Percentiles rank a stretch among this genome's conserved stretches.
Conservation (phyloP, 306 rosid genomes). For the Gynostemma pentaphyllum region DNA sequence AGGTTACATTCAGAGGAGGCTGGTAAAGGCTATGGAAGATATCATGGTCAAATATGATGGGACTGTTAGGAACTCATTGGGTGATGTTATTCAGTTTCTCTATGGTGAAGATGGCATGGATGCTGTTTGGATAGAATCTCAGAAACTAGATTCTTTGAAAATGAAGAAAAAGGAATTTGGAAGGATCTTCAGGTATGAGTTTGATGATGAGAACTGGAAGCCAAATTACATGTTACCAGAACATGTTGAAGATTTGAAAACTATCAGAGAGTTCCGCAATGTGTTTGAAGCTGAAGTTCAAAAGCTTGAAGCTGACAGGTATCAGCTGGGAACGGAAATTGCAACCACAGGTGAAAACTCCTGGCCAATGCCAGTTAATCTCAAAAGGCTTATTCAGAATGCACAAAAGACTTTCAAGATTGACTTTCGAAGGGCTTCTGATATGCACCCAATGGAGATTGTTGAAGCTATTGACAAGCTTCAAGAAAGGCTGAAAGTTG, state of each 20-base stretch:
- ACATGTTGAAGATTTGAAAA: slow-evolving; percentile 90
- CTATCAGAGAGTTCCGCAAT: slow-evolving; percentile 85
- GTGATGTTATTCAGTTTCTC: slow-evolving; percentile 94
- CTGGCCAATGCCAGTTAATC: slow-evolving; percentile 88
- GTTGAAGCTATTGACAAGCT: slow-evolving; percentile 99
- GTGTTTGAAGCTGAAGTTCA: slow-evolving; percentile 95
- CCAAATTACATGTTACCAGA: slow-evolving; percentile 92
- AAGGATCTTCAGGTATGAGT: slow-evolving; percentile 68
- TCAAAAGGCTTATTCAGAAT: slow-evolving; percentile 97
- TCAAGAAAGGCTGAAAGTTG: slow-evolving; percentile 92
- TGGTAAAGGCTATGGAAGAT: slow-evolving; percentile 99
- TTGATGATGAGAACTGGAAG: slow-evolving; percentile 91
- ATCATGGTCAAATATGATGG: slow-evolving; percentile 99
- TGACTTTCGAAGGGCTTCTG: slow-evolving; percentile 89
- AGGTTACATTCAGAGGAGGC: slow-evolving; percentile 95
- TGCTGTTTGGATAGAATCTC: slow-evolving; percentile 94
- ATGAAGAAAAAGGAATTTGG: slow-evolving; percentile 86
- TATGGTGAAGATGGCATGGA: slow-evolving; percentile 99
- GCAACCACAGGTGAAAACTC: slow-evolving; percentile 79
- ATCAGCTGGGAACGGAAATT: slow-evolving; percentile 81
- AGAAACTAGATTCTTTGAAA: slow-evolving; percentile 86
- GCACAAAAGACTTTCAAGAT: slow-evolving; percentile 93
- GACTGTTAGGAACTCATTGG: slow-evolving; percentile 94
- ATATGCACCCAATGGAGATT: slow-evolving; percentile 98
- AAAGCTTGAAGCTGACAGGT: slow-evolving; percentile 80